Evolutionary conservation across 2,329 filamentous ascomycete genomes (phyloP).

Genomic region (Lachnellula arida): DNA sequence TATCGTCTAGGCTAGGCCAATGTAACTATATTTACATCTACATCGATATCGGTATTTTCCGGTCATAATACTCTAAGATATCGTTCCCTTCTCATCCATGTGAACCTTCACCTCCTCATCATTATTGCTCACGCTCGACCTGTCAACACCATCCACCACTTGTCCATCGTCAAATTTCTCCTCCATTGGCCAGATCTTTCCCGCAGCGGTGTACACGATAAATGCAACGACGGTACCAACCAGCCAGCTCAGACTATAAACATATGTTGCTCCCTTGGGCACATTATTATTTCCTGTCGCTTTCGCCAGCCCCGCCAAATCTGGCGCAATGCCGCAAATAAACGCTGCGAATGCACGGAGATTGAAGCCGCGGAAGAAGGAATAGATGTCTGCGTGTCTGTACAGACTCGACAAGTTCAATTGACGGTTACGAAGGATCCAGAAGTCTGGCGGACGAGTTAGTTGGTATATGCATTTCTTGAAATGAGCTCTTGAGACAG

Average conservation of each 20-base stretch:
- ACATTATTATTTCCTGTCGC: conserved; percentile 17
- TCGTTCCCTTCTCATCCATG: not conserved
- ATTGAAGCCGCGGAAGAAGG: conserved; percentile 20
- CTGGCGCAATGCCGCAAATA: conserved; percentile 17
- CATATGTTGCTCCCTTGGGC: conserved; percentile 19
- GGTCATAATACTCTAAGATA: not conserved
- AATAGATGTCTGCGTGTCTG: conserved; percentile 19
- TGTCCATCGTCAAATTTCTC: conserved; percentile 15
- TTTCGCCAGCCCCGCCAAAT: conserved; percentile 19
- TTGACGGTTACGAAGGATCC: conserved; percentile 29
- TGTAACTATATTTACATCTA: too few species aligned
- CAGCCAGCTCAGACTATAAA: conserved; percentile 25
- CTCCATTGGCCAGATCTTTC: conserved; percentile 20
- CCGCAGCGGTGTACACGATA: conserved; percentile 11
- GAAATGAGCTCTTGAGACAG: too few species aligned
- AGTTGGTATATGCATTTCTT: too few species aligned
- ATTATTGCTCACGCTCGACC: conserved; percentile 5
- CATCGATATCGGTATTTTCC: too few species aligned
- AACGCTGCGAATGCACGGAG: conserved; percentile 19
- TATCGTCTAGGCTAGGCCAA: too few species aligned
- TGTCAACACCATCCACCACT: conserved; percentile 11
- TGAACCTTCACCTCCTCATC: conserved; percentile 11
- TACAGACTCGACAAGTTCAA: conserved; percentile 34
- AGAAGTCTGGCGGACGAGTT: conserved; percentile 23
- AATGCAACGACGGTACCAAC: conserved; percentile 20